These are phyloP conservation scores for Eucalyptus sp. DNA, from an alignment of 345 rosid species.

Conservation along the genomic window DNA sequence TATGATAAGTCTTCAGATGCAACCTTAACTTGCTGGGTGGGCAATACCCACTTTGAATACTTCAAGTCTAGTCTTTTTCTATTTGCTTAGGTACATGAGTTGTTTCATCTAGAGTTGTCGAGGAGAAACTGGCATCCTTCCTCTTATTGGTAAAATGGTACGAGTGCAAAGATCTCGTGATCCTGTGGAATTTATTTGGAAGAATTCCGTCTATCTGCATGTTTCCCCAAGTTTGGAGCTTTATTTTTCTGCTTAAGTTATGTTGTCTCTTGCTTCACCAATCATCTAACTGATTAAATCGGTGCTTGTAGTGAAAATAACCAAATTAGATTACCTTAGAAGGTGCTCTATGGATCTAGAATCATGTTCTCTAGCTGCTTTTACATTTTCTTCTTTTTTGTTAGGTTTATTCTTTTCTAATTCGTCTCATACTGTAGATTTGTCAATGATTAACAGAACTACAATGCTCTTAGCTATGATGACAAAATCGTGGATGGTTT, in stretches of 20 bases:
- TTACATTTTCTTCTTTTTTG: conserved; percentile 8
- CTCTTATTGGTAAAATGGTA: background rate
- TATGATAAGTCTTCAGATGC: background rate
- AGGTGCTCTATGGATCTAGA: background rate
- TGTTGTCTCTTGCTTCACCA: background rate
- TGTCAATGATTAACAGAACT: conserved; percentile 62
- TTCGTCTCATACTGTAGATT: conserved; percentile 48
- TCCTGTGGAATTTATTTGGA: background rate
- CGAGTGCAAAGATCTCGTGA: background rate
- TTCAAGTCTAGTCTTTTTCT: background rate
- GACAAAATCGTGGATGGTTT: conserved; percentile 97
- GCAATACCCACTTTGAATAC: background rate
- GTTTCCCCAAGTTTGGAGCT: background rate
- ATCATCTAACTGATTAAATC: background rate
- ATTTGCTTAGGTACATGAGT: background rate
- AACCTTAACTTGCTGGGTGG: background rate
- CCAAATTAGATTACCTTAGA: background rate
- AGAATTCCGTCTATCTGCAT: background rate
- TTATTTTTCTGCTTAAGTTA: background rate
- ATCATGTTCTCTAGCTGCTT: background rate
- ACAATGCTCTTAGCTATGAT: conserved; percentile 86
- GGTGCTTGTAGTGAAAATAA: background rate
- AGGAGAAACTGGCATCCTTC: background rate
- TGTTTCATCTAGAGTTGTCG: background rate
- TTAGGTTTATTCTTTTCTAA: conserved; percentile 30